Evolutionary conservation across 495 filamentous ascomycete species (phyloP).

Genomic region (Xylaria venustula): DNA sequence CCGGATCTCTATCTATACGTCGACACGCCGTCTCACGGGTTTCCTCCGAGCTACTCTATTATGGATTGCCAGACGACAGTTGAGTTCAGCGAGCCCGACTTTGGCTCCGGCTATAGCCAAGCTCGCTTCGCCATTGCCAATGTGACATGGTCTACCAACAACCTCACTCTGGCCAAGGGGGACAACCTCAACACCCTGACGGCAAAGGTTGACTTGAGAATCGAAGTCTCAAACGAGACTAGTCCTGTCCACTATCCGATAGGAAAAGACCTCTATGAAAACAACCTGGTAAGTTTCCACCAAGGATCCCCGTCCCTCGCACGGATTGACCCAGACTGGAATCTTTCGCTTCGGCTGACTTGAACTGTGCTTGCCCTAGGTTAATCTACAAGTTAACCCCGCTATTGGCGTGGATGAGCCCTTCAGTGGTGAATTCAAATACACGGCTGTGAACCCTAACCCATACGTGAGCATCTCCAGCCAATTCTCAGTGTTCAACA

Average conservation of each 20-base stretch:
- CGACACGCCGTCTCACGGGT: slow-evolving; percentile 7
- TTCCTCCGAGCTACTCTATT: slow-evolving; percentile 4
- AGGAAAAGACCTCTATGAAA: neutral
- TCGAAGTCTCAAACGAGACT: slow-evolving; percentile 1
- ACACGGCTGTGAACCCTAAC: neutral
- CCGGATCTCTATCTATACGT: slow-evolving; percentile 1
- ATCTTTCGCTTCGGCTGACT: no score
- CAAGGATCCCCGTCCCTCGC: no score
- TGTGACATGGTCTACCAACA: neutral
- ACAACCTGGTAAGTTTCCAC: slow-evolving; percentile 9
- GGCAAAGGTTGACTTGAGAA: slow-evolving; percentile 1
- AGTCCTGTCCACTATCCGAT: slow-evolving; percentile 11
- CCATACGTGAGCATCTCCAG: neutral
- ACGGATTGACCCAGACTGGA: no score
- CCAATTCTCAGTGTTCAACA: no score
- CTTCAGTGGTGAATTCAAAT: neutral
- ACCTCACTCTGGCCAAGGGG: slow-evolving; percentile 4
- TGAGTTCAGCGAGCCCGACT: slow-evolving; percentile 4
- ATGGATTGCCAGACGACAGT: neutral
- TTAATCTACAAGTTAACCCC: slow-evolving; percentile 1
- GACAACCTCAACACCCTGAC: neutral
- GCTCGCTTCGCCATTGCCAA: slow-evolving; percentile 5
- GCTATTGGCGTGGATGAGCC: slow-evolving; percentile 1
- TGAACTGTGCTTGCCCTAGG: neutral
- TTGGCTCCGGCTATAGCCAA: neutral